phyloP scores from a whole-genome alignment of 2,329 filamentous ascomycete species.

The Celoporthe dispersa region DNA sequence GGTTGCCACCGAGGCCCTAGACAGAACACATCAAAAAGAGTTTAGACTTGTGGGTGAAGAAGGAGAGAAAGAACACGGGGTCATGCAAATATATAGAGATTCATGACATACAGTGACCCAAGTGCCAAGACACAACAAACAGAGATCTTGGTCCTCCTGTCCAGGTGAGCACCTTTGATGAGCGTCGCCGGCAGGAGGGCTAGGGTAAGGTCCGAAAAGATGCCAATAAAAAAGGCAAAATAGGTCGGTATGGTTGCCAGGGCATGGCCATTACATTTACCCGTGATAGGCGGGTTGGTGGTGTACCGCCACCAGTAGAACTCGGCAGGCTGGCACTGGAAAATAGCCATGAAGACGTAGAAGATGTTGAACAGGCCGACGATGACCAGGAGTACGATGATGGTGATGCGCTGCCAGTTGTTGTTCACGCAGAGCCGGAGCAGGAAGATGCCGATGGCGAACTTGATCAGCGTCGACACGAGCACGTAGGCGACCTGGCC shows the following conservation, averaged over 20 bases:
- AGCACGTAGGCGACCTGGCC: constrained; percentile 45
- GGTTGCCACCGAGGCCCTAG: constrained; percentile 46
- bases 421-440: constrained; percentile 42
- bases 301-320: constrained; percentile 46
- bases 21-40: constrained; percentile 15
- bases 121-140: constrained; percentile 36
- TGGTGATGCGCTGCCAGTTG: constrained; percentile 40
- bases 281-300: constrained; percentile 32
- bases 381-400: constrained; percentile 39
- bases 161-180: constrained; percentile 43
- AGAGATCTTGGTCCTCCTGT: constrained; percentile 40
- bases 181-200: constrained; percentile 43
- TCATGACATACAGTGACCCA: constrained; percentile 43
- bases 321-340: constrained; percentile 44
- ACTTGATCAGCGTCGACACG: constrained; percentile 44
- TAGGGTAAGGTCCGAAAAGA: constrained; percentile 42
- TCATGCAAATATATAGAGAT: background rate
- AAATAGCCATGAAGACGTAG: constrained; percentile 43
- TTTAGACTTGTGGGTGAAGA: background rate
- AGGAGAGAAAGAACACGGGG: background rate
- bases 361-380: constrained; percentile 41
- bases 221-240: constrained; percentile 40
- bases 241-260: constrained; percentile 42
- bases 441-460: constrained; percentile 45
- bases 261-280: constrained; percentile 39